Evolutionary conservation across 768 basidiomycete species (phyloP), one percentile per base, ranked within the genome.

Genomic region (Suillus tomentosus): DNA sequence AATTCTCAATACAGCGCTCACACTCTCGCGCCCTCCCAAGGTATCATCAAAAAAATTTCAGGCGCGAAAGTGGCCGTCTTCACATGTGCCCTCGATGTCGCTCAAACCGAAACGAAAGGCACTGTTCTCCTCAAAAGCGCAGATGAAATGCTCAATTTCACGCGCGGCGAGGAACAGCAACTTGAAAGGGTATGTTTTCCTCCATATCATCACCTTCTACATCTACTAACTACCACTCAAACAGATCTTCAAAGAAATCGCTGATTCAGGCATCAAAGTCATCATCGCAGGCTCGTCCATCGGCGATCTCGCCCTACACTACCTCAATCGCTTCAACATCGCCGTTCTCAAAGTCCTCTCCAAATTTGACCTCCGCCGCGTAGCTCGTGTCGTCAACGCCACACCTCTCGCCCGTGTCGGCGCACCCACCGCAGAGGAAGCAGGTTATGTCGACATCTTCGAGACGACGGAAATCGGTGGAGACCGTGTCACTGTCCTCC

Each of bases 41-140:
- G 95, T 59, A 82, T 85, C 58, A 74, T 97, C 62, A 95, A 95
- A 79, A 94, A 94, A 71, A 88, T 86, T 10, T 80, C 80, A 59
- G 90, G 88, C 70, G 94, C 90, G 54, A 99, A 99, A 78, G 96
- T 99, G 40, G 96, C 92, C 3, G 92, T 99, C 63, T 99, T 91
- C 80, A 99, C 96, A 0, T 92, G 88, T 66, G 90, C 92, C 1
- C 82, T 99, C 65, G 97, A 99, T 73, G 86, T 94, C 63, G 87
- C 96, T 3, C 96, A 99, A 78, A 99, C 97, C 6, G 97, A 99
- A 78, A 99, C 97, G 19, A 99, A 99, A 76, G 97, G 97, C 59
- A 99, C 97, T 9, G 97, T 99, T 13, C 84, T 99, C 55, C 85
- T 99, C 70, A 94, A 95, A 76, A 98, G 87, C 74, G 94, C 95